These are phyloP conservation scores for Alternaria conjuncta DNA, from an alignment of 2,329 filamentous ascomycete genomes.

Conservation along the genomic window DNA sequence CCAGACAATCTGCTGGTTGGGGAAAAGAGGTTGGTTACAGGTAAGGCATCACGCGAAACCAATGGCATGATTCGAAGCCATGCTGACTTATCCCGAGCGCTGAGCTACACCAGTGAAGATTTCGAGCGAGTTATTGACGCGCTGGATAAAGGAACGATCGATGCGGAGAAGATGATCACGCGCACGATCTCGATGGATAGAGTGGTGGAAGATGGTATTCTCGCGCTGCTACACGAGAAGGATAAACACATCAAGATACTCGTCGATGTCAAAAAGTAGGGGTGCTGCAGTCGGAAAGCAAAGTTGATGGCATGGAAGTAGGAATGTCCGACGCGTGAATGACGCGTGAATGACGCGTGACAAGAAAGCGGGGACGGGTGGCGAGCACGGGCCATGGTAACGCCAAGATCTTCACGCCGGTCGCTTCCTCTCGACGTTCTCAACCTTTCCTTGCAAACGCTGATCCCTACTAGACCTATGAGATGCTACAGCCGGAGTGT, in stretches of 20 bases:
- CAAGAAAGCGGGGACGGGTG: background rate
- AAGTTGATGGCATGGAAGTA: background rate
- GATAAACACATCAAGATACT: background rate
- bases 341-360: background rate
- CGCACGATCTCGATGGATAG: background rate
- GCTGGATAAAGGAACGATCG: background rate
- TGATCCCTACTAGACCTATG: background rate
- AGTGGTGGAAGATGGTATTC: background rate
- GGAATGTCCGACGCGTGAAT: background rate
- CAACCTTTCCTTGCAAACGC: background rate
- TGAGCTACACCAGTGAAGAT: background rate
- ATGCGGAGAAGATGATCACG: background rate
- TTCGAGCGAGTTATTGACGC: background rate
- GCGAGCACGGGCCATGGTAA: background rate
- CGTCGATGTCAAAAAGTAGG: background rate
- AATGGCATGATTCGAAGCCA: background rate
- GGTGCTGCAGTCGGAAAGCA: background rate
- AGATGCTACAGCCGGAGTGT: background rate
- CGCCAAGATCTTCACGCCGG: background rate
- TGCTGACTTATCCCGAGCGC: background rate
- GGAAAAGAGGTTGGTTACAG: background rate
- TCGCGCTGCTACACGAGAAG: background rate
- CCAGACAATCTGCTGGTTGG: background rate
- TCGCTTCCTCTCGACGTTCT: background rate
- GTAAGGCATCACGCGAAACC: background rate